A percentile compares a stretch with the other conserved stretches of the same genome.
phyloP scores from a whole-genome alignment of 176 grass and related monocot species.

The Zea luxurians region DNA sequence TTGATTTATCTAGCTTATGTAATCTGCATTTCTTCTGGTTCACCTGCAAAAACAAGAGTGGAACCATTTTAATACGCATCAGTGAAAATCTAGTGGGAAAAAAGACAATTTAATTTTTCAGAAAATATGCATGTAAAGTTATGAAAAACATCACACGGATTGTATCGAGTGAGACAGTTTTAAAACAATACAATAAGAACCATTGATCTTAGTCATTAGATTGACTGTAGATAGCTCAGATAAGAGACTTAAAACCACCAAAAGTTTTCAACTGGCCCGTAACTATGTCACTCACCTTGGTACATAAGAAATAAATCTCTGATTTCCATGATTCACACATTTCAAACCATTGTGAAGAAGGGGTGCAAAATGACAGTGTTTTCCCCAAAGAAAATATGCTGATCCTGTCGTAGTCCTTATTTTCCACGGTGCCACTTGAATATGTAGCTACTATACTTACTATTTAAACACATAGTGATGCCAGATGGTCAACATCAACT shows the following conservation, averaged over 20 bases:
- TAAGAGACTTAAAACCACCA: conserved; percentile 1
- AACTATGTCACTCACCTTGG: not conserved
- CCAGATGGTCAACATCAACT: not conserved
- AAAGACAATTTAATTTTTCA: conserved; percentile 1
- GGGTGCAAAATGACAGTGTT: not conserved
- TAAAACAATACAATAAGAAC: conserved; percentile 6
- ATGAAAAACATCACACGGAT: not conserved
- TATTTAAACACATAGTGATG: conserved; percentile 19
- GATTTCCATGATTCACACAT: not conserved
- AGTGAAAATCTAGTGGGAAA: not conserved
- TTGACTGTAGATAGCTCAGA: conserved; percentile 16
- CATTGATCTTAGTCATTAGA: not conserved
- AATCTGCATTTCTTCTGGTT: conserved; percentile 68
- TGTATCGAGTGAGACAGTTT: not conserved
- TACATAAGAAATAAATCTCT: not conserved
- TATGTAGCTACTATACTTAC: not conserved
- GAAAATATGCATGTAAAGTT: not conserved
- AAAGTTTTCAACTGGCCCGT: not conserved
- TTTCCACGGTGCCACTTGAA: conserved; percentile 4
- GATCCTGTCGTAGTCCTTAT: not conserved
- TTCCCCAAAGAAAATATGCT: not conserved
- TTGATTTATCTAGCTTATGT: conserved; percentile 61
- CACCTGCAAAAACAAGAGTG: conserved; percentile 46
- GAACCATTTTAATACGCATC: conserved; percentile 18
- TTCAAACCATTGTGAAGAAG: not conserved